Conservation (phyloP, 177 flowering plant genomes). For the Tripterygium wilfordii region DNA sequence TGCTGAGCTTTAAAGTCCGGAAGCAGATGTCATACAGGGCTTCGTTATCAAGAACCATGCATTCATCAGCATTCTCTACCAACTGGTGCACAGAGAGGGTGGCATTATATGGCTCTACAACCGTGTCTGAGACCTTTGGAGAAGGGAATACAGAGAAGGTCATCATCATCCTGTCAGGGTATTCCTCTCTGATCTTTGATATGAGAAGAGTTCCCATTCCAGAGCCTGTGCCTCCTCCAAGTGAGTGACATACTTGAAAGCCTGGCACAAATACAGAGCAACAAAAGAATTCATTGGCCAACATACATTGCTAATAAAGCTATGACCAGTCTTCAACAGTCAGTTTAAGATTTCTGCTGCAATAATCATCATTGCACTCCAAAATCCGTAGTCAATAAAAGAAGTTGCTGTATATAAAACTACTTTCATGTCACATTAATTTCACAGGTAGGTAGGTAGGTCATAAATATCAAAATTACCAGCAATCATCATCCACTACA, state of each 20-base stretch:
- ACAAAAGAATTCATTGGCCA: neutral
- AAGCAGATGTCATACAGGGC: slow-evolving; percentile 87
- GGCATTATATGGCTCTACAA: slow-evolving; percentile 89
- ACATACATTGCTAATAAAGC: too few species aligned
- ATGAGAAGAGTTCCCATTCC: slow-evolving; percentile 88
- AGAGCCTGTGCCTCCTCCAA: slow-evolving; percentile 88
- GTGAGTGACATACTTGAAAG: slow-evolving; percentile 84
- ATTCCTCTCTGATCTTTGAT: slow-evolving; percentile 86
- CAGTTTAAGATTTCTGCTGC: too few species aligned
- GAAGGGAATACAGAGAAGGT: slow-evolving; percentile 91
- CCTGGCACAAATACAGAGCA: slow-evolving; percentile 31
- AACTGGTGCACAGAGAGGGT: slow-evolving; percentile 87
- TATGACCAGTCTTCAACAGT: too few species aligned
- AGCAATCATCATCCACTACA: too few species aligned
- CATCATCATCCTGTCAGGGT: slow-evolving; percentile 91
- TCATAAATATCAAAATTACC: too few species aligned
- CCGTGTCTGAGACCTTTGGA: slow-evolving; percentile 89
- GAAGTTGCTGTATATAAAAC: too few species aligned
- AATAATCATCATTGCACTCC: too few species aligned
- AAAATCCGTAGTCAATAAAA: too few species aligned
- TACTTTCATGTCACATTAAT: too few species aligned
- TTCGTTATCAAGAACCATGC: slow-evolving; percentile 90
- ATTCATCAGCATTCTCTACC: slow-evolving; percentile 87
- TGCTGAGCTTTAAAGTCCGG: slow-evolving; percentile 76
- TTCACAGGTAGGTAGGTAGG: too few species aligned